Conservation (phyloP, 169 alveolate genomes). For the Eimeria sp. region DNA sequence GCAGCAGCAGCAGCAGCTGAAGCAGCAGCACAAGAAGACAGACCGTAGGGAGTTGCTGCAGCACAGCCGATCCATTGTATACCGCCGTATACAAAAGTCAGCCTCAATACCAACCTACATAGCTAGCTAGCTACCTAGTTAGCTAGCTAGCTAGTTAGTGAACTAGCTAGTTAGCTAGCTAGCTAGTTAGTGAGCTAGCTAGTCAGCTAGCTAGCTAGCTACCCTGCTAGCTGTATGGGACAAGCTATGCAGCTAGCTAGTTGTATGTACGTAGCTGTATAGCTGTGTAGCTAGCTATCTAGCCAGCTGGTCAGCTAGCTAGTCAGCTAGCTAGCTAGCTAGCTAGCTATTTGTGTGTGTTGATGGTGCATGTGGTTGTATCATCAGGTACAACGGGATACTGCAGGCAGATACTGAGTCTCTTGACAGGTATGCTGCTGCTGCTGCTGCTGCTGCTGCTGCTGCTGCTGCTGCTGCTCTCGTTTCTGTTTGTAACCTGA, state of each 20-base stretch:
- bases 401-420: background rate
- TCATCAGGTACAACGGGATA: constrained; percentile 13
- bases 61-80: background rate
- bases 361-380: background rate
- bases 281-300: background rate
- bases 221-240: background rate
- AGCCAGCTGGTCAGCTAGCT: constrained; percentile 3
- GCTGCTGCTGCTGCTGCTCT: constrained; percentile 8
- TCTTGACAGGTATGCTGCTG: background rate
- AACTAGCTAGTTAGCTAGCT: background rate
- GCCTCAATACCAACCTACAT: background rate
- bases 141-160: background rate
- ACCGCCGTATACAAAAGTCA: background rate
- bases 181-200: background rate
- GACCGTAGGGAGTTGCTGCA: background rate
- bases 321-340: constrained; percentile 17
- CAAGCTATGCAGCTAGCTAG: background rate
- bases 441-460: constrained; percentile 36
- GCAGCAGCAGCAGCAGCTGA: constrained; percentile 19
- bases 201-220: background rate
- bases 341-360: constrained; percentile 12
- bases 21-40: constrained; percentile 10
- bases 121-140: background rate
- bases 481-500: background rate
- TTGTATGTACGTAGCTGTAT: background rate